phyloP scores from a whole-genome alignment of 306 rosid species.

The Fragaria ananassa region DNA sequence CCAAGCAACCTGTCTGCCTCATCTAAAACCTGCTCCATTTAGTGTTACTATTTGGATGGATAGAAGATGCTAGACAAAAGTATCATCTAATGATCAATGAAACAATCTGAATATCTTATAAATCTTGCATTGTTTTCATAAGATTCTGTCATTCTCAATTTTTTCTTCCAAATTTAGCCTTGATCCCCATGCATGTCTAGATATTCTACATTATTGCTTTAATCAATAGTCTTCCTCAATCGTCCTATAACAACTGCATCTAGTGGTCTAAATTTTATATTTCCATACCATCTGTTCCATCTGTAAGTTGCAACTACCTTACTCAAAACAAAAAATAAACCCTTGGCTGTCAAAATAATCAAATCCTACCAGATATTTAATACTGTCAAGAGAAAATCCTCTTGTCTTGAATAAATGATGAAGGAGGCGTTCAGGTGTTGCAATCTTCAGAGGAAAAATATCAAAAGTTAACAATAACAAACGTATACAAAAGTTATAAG shows the following conservation, averaged over 20 bases:
- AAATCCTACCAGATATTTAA: conserved; percentile 64
- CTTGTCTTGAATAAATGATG: conserved; percentile 75
- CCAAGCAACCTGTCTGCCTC: conserved; percentile 87
- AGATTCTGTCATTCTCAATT: background rate
- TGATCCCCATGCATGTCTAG: too few species aligned
- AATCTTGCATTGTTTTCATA: background rate
- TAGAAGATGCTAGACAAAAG: too few species aligned
- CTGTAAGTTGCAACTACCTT: too few species aligned
- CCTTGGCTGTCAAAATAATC: background rate
- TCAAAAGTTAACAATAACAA: too few species aligned
- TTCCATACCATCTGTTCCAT: too few species aligned
- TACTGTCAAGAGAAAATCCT: conserved; percentile 61
- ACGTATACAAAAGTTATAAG: too few species aligned
- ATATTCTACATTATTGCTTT: too few species aligned
- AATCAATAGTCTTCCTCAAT: too few species aligned
- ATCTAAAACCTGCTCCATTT: conserved; percentile 68
- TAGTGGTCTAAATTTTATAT: too few species aligned
- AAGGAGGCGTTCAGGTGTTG: conserved; percentile 83
- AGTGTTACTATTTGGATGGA: background rate
- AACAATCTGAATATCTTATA: background rate
- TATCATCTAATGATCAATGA: background rate
- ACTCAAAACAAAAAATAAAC: too few species aligned
- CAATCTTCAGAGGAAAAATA: conserved; percentile 52
- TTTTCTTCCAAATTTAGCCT: background rate
- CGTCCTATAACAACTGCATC: too few species aligned